Conservation (phyloP, 1,284 basidiomycete species). For the Rhodotorula sp. region DNA sequence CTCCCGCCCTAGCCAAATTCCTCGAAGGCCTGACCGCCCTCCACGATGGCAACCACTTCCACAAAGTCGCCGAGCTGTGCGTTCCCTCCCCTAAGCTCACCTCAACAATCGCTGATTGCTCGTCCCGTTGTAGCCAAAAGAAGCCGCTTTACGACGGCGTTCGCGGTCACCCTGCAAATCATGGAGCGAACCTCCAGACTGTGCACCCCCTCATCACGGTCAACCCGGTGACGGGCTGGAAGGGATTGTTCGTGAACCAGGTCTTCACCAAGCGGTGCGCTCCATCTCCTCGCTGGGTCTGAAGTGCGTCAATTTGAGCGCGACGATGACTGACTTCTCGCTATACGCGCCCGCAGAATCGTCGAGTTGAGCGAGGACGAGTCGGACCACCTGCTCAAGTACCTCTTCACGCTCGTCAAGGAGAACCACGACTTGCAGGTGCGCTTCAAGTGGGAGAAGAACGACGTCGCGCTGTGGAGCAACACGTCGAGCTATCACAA, state of each 20-base stretch:
- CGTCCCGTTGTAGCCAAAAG: no score
- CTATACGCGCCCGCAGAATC: background rate
- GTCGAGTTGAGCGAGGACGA: conserved; percentile 11
- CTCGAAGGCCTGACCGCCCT: conserved; percentile 34
- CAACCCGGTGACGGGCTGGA: conserved; percentile 61
- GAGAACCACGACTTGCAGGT: conserved; percentile 55
- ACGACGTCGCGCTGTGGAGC: conserved; percentile 51
- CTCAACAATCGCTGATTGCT: no score
- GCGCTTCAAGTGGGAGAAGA: conserved; percentile 52
- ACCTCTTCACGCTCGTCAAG: conserved; percentile 50
- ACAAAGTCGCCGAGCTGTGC: conserved; percentile 10
- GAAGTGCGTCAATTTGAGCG: no score
- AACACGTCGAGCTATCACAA: conserved; percentile 50
- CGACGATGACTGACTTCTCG: no score
- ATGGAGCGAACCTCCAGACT: conserved; percentile 35
- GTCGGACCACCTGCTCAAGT: background rate
- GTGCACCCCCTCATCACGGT: conserved; percentile 47
- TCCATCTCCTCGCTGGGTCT: no score
- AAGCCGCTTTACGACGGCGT: background rate
- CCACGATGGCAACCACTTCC: conserved; percentile 13
- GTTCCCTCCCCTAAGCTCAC: background rate
- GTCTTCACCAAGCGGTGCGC: background rate
- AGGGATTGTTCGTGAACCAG: conserved; percentile 2
- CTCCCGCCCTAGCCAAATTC: conserved; percentile 28
- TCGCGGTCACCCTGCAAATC: conserved; percentile 30